Conservation (phyloP, 768 basidiomycete species). For the Naganishia onofrii region DNA sequence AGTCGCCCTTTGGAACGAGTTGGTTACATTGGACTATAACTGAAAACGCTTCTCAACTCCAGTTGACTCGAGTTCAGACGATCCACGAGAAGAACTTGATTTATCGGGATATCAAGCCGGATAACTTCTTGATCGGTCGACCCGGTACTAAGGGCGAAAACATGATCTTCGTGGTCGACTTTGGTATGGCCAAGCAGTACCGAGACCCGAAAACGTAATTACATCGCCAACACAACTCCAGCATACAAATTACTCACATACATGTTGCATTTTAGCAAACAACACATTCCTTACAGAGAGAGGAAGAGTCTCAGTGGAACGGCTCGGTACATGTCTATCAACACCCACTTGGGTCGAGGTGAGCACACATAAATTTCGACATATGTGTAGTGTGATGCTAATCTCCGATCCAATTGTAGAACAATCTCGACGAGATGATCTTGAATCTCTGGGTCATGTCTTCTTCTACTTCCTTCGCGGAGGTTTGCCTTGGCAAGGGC, state of each 20-base stretch:
- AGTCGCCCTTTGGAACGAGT: constrained; percentile 41
- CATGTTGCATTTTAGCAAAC: constrained; percentile 58
- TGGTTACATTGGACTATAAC: background rate
- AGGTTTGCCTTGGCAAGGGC: constrained; percentile 96
- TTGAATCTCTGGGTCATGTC: constrained; percentile 98
- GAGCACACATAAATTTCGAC: constrained; percentile 48
- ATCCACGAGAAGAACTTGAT: constrained; percentile 99
- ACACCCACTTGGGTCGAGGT: constrained; percentile 97
- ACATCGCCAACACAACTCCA: no score
- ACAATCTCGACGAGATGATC: constrained; percentile 85
- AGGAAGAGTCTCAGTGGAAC: constrained; percentile 95
- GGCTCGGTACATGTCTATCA: constrained; percentile 99
- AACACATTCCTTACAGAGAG: constrained; percentile 98
- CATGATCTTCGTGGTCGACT: constrained; percentile 75
- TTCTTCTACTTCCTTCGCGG: constrained; percentile 99
- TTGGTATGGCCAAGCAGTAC: constrained; percentile 99
- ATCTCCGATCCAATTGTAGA: constrained; percentile 41
- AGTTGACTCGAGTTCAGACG: constrained; percentile 93
- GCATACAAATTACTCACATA: background rate
- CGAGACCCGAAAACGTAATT: constrained; percentile 85
- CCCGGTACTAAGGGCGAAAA: constrained; percentile 87
- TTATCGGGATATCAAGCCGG: constrained; percentile 98
- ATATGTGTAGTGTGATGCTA: background rate
- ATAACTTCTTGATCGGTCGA: constrained; percentile 96
- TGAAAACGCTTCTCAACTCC: constrained; percentile 17